These are phyloP conservation scores for Sarocladium brachiariae DNA, from an alignment of 2,329 filamentous ascomycete species.

Conservation along the genomic window DNA sequence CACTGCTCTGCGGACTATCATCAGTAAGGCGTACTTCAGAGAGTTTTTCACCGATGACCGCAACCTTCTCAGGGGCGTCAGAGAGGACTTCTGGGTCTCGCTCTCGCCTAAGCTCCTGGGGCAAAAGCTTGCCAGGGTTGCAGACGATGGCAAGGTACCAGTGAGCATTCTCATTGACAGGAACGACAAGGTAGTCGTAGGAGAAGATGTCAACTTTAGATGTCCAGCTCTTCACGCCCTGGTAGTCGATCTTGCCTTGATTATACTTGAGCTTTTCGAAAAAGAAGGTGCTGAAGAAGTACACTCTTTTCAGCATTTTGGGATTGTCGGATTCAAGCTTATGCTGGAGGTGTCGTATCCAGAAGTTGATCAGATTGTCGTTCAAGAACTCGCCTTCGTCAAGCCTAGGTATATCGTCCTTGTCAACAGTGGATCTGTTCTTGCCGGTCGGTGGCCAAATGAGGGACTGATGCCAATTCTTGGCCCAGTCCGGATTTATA, in stretches of 20 bases:
- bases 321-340: slow-evolving; percentile 48
- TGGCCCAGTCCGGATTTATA: slow-evolving; percentile 43
- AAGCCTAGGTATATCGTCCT: slow-evolving; percentile 66
- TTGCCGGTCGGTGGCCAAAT: slow-evolving; percentile 53
- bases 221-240: slow-evolving; percentile 83
- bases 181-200: slow-evolving; percentile 85
- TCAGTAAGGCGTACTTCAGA: slow-evolving; percentile 20
- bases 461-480: slow-evolving; percentile 50
- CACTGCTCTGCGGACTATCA: slow-evolving; percentile 8
- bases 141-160: slow-evolving; percentile 97
- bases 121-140: slow-evolving; percentile 56
- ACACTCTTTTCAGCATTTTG: slow-evolving; percentile 56
- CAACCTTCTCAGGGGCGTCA: neutral
- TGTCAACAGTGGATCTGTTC: slow-evolving; percentile 59
- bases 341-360: slow-evolving; percentile 66
- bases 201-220: slow-evolving; percentile 74
- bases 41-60: slow-evolving; percentile 4
- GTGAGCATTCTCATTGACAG: slow-evolving; percentile 79
- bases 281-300: slow-evolving; percentile 92
- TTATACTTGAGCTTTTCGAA: slow-evolving; percentile 67
- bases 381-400: slow-evolving; percentile 85
- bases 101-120: neutral
- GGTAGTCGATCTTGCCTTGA: slow-evolving; percentile 67
- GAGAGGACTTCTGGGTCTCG: neutral
- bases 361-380: slow-evolving; percentile 87